A percentile compares a stretch with the other conserved stretches of the same genome.
Evolutionary conservation across 768 basidiomycete genomes (phyloP).

Genomic region (Xerocomus brunneocitrinus): DNA sequence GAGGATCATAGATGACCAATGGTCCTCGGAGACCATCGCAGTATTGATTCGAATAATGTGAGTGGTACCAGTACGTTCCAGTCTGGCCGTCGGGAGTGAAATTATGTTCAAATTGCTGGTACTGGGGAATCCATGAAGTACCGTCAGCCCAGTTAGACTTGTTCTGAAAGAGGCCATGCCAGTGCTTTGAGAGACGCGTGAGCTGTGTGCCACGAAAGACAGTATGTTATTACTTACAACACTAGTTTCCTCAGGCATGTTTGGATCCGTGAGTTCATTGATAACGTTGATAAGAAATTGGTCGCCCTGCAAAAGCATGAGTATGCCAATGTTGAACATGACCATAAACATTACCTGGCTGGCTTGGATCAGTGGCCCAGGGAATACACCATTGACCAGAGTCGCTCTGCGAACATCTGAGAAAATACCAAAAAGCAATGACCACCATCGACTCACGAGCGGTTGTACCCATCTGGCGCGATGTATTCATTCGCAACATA

Average conservation of each 20-base stretch:
- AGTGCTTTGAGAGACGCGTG: slow-evolving; percentile 23
- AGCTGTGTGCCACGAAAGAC: slow-evolving; percentile 9
- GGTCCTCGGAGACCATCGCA: slow-evolving; percentile 42
- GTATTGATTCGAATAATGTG: slow-evolving; percentile 34
- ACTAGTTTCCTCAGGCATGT: slow-evolving; percentile 48
- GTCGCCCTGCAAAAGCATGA: neutral
- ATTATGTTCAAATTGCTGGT: slow-evolving; percentile 33
- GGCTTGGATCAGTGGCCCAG: slow-evolving; percentile 42
- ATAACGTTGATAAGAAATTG: too few species aligned
- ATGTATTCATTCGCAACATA: slow-evolving; percentile 36
- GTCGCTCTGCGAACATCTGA: slow-evolving; percentile 30
- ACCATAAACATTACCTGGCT: slow-evolving; percentile 26
- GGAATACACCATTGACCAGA: slow-evolving; percentile 41
- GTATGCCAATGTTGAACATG: neutral
- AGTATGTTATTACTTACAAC: slow-evolving; percentile 16
- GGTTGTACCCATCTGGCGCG: slow-evolving; percentile 46
- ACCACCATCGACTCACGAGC: slow-evolving; percentile 27
- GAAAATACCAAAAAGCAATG: neutral
- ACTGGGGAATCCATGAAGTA: slow-evolving; percentile 29
- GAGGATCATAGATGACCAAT: slow-evolving; percentile 43
- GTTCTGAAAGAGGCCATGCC: slow-evolving; percentile 30
- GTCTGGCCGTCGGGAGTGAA: too few species aligned
- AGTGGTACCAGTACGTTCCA: slow-evolving; percentile 51
- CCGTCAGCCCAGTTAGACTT: slow-evolving; percentile 34
- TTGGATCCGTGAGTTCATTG: slow-evolving; percentile 34